These are phyloP conservation scores for Gossypium lobatum DNA, from an alignment of 441 rosid genomes.

Conservation along the genomic window DNA sequence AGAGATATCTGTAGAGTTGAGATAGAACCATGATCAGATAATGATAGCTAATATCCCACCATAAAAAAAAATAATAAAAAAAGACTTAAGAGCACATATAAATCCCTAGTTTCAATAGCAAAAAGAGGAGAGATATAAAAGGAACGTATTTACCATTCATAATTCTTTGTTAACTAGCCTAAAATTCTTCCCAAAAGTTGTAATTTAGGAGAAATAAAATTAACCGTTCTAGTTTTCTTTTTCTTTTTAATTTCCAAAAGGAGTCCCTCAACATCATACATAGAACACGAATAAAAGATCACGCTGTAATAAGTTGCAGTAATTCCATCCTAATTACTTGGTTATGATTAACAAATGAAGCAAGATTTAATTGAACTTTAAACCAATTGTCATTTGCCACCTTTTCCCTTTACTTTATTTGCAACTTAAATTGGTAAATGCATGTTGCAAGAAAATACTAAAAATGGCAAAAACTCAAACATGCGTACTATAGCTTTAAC, in stretches of 20 bases:
- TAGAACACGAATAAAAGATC: neutral
- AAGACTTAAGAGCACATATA: neutral
- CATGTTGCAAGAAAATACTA: neutral
- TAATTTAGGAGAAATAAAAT: neutral
- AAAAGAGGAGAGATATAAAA: neutral
- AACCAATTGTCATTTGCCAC: neutral
- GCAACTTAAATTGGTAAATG: slow-evolving; percentile 1
- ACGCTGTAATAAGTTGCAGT: neutral
- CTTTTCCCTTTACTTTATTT: slow-evolving; percentile 1
- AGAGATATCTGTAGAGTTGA: slow-evolving; percentile 47
- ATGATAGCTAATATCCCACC: slow-evolving; percentile 9
- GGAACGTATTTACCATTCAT: neutral
- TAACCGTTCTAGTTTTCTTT: neutral
- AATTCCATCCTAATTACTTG: neutral
- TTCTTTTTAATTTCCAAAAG: neutral
- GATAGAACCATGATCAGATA: slow-evolving; percentile 20
- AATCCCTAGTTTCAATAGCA: neutral
- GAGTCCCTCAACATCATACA: neutral
- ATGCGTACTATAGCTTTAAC: neutral
- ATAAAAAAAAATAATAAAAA: neutral
- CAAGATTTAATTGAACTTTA: neutral
- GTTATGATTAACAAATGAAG: neutral
- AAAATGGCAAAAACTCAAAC: neutral
- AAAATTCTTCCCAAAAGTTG: neutral
- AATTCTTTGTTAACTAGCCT: neutral